A percentile compares a stretch with the other conserved stretches of the same genome.
These are phyloP conservation scores for Exsudoporus frostii DNA, from an alignment of 768 basidiomycete genomes.

Conservation along the genomic window DNA sequence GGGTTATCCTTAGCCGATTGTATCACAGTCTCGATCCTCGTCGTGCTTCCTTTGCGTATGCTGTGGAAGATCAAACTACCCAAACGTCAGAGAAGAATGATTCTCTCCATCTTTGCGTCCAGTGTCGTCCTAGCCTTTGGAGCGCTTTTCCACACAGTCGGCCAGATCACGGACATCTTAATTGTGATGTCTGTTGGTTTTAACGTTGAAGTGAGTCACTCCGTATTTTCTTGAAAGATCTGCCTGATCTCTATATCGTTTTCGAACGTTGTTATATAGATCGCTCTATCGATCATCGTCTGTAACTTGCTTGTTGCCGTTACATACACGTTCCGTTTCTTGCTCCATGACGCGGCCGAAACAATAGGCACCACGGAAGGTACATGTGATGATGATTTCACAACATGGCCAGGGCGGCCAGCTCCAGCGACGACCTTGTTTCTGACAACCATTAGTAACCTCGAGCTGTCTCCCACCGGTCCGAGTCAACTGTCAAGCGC, in stretches of 20 bases:
- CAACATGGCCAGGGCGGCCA: neutral
- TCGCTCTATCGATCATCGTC: constrained; percentile 5
- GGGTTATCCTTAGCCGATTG: constrained; percentile 5
- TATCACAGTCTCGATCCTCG: constrained; percentile 2
- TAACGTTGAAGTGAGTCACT: constrained; percentile 6
- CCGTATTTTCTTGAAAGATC: too few relatives aligned
- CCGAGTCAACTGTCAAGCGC: neutral
- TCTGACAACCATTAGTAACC: constrained; percentile 7
- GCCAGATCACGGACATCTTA: neutral
- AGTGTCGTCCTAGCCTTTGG: constrained; percentile 11
- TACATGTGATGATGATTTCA: constrained; percentile 3
- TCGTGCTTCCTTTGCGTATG: constrained; percentile 9
- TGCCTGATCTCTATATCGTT: neutral
- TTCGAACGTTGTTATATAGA: neutral
- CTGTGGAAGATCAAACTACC: constrained; percentile 18
- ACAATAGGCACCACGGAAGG: neutral
- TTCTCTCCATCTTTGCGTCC: constrained; percentile 1
- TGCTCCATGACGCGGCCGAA: neutral
- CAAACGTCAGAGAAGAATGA: constrained; percentile 10
- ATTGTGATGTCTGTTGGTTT: neutral
- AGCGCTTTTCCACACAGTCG: neutral
- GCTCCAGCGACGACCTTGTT: neutral
- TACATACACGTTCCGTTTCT: constrained; percentile 6
- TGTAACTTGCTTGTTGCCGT: constrained; percentile 13
- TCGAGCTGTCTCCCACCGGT: neutral